These are phyloP conservation scores for Oenanthe sinensis DNA, from an alignment of 129 eudicot genomes.

Conservation along the genomic window DNA sequence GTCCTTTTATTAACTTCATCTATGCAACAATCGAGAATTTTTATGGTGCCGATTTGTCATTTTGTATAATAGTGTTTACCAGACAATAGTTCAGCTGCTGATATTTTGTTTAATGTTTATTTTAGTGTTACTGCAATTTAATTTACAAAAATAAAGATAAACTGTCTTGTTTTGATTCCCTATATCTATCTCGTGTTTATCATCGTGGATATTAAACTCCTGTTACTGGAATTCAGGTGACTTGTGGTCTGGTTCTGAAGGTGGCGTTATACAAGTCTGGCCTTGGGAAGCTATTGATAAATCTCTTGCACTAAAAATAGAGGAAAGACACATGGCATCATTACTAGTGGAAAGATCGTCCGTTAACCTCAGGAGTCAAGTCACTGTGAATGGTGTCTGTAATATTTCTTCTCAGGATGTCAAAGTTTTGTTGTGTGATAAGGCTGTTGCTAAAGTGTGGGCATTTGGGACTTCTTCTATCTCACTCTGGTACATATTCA, in stretches of 20 bases:
- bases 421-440: constrained; percentile 61
- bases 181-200: neutral
- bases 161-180: neutral
- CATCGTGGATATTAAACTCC: constrained; percentile 2
- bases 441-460: constrained; percentile 66
- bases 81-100: neutral
- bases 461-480: constrained; percentile 63
- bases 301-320: constrained; percentile 41
- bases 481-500: constrained; percentile 68
- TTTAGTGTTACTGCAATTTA: neutral
- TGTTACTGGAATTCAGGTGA: constrained; percentile 55
- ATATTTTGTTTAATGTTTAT: neutral
- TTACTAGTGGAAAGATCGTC: constrained; percentile 48
- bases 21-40: neutral
- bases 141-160: neutral
- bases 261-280: constrained; percentile 47
- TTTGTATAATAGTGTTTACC: neutral
- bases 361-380: constrained; percentile 71
- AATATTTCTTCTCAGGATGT: constrained; percentile 80
- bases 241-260: constrained; percentile 54
- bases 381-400: constrained; percentile 54
- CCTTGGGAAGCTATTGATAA: constrained; percentile 62
- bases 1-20: neutral
- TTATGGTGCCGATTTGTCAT: neutral
- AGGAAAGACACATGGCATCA: constrained; percentile 63